phyloP scores from a whole-genome alignment of 2,329 filamentous ascomycete genomes.

The Fonsecaea pedrosoi region DNA sequence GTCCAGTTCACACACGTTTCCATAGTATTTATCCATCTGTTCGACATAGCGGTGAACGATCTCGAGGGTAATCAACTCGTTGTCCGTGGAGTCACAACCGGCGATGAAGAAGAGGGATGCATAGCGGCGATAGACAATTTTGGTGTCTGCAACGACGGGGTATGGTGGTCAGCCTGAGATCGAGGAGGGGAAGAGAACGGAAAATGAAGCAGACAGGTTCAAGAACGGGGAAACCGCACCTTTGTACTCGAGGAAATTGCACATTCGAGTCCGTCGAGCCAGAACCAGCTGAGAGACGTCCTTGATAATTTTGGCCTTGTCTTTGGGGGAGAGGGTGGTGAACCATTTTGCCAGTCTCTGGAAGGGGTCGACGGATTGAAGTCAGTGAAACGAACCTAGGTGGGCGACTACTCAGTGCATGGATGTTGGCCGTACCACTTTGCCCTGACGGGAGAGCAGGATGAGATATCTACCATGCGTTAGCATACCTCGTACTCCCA shows the following conservation, averaged over 20 bases:
- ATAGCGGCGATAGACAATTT: slow-evolving; percentile 98
- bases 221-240: slow-evolving; percentile 58
- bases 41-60: slow-evolving; percentile 99
- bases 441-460: slow-evolving; percentile 95
- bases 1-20: slow-evolving; percentile 98
- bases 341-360: slow-evolving; percentile 99
- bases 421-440: slow-evolving; percentile 78
- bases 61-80: slow-evolving; percentile 97
- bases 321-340: slow-evolving; percentile 93
- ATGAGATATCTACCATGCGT: slow-evolving; percentile 79
- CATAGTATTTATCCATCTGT: slow-evolving; percentile 99
- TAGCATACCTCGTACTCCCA: slow-evolving; percentile 24
- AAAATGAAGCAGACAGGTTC: slow-evolving; percentile 15
- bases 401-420: slow-evolving; percentile 47
- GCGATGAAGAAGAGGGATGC: slow-evolving; percentile 99
- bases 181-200: slow-evolving; percentile 5
- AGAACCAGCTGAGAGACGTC: slow-evolving; percentile 98
- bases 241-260: slow-evolving; percentile 99
- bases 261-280: slow-evolving; percentile 95
- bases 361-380: slow-evolving; percentile 43
- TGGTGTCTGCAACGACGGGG: slow-evolving; percentile 72
- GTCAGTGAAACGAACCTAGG: slow-evolving; percentile 42
- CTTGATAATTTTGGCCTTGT: slow-evolving; percentile 99
- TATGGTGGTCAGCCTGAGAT: slow-evolving; percentile 24
- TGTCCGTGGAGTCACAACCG: slow-evolving; percentile 94